Percentiles rank a stretch among this genome's conserved stretches.
Conservation (phyloP, 805 yeast species). For the Suhomyces kilbournensis region DNA sequence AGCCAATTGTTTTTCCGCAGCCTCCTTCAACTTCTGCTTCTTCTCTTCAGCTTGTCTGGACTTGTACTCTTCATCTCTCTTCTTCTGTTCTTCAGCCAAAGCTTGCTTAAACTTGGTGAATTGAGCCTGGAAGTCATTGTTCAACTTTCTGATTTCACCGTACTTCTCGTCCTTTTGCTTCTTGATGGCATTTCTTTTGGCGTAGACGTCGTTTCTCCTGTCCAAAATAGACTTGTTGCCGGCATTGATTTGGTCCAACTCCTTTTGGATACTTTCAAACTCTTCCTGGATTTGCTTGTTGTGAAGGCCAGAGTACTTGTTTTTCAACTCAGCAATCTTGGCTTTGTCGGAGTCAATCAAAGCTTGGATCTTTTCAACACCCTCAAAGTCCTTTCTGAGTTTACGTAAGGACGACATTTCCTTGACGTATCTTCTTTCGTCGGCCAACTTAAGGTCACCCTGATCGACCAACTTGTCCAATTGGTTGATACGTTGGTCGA, state of each 20-base stretch:
- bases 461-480: constrained; percentile 74
- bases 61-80: constrained; percentile 68
- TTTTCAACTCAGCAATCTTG: constrained; percentile 73
- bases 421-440: constrained; percentile 80
- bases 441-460: constrained; percentile 82
- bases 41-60: constrained; percentile 49
- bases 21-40: constrained; percentile 50
- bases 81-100: constrained; percentile 65
- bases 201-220: constrained; percentile 61
- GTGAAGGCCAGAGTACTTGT: constrained; percentile 55
- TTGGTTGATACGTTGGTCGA: constrained; percentile 59
- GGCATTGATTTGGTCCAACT: constrained; percentile 63
- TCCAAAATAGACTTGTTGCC: constrained; percentile 59
- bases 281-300: constrained; percentile 63
- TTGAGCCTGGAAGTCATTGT: constrained; percentile 73
- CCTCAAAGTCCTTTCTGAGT: constrained; percentile 71
- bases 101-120: constrained; percentile 66
- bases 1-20: constrained; percentile 64
- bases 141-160: constrained; percentile 62
- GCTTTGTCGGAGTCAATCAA: constrained; percentile 75
- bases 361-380: constrained; percentile 70
- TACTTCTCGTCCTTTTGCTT: constrained; percentile 68
- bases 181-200: constrained; percentile 64
- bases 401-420: constrained; percentile 84
- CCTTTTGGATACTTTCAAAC: constrained; percentile 65